Conservation (phyloP, 1,284 basidiomycete genomes). For the Chiua sp. region DNA sequence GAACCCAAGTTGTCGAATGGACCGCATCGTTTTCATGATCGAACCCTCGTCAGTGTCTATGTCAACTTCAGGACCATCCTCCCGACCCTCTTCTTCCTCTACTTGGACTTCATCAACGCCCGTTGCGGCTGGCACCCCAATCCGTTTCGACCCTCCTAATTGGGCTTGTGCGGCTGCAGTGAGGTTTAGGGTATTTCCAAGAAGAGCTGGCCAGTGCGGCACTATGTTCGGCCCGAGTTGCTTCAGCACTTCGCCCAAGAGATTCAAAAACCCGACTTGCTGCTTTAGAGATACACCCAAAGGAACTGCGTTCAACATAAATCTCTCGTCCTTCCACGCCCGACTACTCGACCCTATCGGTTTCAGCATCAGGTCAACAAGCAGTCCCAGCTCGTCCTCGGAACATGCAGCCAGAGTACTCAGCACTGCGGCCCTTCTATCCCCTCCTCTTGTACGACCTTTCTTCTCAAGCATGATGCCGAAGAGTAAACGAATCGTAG, state of each 20-base stretch:
- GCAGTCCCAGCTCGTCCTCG: slow-evolving; percentile 74
- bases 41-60: slow-evolving; percentile 41
- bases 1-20: slow-evolving; percentile 82
- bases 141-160: slow-evolving; percentile 23
- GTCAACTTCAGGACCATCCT: slow-evolving; percentile 33
- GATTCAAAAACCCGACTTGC: slow-evolving; percentile 81
- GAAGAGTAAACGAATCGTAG: slow-evolving; percentile 83
- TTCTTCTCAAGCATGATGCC: slow-evolving; percentile 89
- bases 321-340: slow-evolving; percentile 28
- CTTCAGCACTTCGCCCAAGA: slow-evolving; percentile 86
- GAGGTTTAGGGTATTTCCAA: slow-evolving; percentile 74
- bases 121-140: slow-evolving; percentile 19
- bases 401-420: slow-evolving; percentile 73
- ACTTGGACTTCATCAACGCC: slow-evolving; percentile 35
- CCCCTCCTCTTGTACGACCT: slow-evolving; percentile 72
- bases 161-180: slow-evolving; percentile 66
- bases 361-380: slow-evolving; percentile 92
- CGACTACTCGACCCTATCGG: slow-evolving; percentile 58
- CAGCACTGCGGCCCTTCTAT: slow-evolving; percentile 82
- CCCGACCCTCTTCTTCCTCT: slow-evolving; percentile 43
- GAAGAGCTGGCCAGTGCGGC: slow-evolving; percentile 73
- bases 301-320: slow-evolving; percentile 39
- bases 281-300: slow-evolving; percentile 64
- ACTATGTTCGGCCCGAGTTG: slow-evolving; percentile 78
- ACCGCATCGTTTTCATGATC: slow-evolving; percentile 55